A percentile compares a stretch with the other conserved stretches of the same genome.
Conservation (phyloP, 1,139 yeast species). For the Candida anutae region DNA sequence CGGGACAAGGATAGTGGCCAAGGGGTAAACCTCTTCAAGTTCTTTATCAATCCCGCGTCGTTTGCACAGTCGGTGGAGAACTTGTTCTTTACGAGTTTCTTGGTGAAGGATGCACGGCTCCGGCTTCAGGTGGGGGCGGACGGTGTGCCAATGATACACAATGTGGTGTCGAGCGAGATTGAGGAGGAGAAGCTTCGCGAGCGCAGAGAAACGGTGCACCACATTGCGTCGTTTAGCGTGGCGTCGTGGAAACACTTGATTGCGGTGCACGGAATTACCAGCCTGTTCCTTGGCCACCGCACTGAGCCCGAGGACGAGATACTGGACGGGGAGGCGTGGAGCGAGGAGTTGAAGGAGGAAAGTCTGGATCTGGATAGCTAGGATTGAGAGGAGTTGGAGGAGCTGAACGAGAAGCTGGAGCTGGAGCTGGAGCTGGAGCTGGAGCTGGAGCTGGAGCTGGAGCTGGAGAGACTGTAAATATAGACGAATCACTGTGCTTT, state of each 20-base stretch:
- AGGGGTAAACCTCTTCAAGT: conserved; percentile 53
- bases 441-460: not conserved
- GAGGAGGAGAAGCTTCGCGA: conserved; percentile 11
- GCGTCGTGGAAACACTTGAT: conserved; percentile 55
- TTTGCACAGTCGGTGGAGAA: conserved; percentile 80
- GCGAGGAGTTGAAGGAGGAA: conserved; percentile 12
- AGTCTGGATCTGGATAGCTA: too few species aligned
- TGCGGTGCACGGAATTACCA: conserved; percentile 41
- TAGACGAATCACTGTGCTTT: too few species aligned
- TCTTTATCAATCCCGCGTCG: conserved; percentile 67
- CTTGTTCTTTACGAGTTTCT: conserved; percentile 71
- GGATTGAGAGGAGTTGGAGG: not conserved
- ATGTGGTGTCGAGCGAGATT: conserved; percentile 9
- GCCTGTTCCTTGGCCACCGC: conserved; percentile 45
- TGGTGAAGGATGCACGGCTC: conserved; percentile 66
- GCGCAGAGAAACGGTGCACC: conserved; percentile 37
- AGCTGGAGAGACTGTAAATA: not conserved
- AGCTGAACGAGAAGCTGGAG: not conserved
- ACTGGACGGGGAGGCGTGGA: conserved; percentile 21
- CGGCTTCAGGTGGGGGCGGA: conserved; percentile 42
- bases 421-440: not conserved
- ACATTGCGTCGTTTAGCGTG: conserved; percentile 64
- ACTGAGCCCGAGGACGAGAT: conserved; percentile 23
- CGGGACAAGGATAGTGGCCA: conserved; percentile 18
- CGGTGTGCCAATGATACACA: conserved; percentile 29